Percentiles rank a stretch among this genome's conserved stretches.
Evolutionary conservation across 2,329 filamentous ascomycete species (phyloP).

Genomic region (Pseudogymnoascus sp.): DNA sequence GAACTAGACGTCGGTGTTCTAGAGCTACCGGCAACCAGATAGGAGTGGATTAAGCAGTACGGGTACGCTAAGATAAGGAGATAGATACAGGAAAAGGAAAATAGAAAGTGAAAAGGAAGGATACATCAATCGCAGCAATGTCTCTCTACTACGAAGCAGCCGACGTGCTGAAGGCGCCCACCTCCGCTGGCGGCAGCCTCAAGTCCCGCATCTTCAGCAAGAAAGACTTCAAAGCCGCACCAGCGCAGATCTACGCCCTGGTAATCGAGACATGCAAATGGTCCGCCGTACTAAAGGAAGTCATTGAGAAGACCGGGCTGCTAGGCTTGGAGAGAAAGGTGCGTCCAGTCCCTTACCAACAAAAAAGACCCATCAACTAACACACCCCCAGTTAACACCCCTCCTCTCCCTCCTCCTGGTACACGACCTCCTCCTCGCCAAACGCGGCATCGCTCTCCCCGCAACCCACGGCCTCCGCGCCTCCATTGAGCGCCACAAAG

Average conservation of each 20-base stretch:
- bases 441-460: conserved; percentile 74
- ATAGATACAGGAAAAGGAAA: not conserved
- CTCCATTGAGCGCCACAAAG: conserved; percentile 73
- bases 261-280: conserved; percentile 85
- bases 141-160: conserved; percentile 93
- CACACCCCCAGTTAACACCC: conserved; percentile 60
- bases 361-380: not conserved
- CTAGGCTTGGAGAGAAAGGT: conserved; percentile 81
- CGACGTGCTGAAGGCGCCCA: conserved; percentile 57
- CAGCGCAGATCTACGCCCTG: conserved; percentile 79
- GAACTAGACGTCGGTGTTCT: not conserved
- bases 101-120: not conserved
- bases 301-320: conserved; percentile 75
- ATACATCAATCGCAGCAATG: conserved; percentile 57
- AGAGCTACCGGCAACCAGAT: not conserved
- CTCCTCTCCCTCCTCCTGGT: conserved; percentile 71
- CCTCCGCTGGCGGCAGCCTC: conserved; percentile 69
- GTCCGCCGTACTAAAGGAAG: conserved; percentile 76
- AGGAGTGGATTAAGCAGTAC: not conserved
- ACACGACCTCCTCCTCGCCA: conserved; percentile 79
- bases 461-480: conserved; percentile 69
- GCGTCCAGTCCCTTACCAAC: conserved; percentile 8
- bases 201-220: conserved; percentile 78
- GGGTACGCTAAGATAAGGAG: not conserved
- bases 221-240: conserved; percentile 67